phyloP scores from a whole-genome alignment of 2,329 filamentous ascomycete species.

The Sporothrix brunneoviolacea region DNA sequence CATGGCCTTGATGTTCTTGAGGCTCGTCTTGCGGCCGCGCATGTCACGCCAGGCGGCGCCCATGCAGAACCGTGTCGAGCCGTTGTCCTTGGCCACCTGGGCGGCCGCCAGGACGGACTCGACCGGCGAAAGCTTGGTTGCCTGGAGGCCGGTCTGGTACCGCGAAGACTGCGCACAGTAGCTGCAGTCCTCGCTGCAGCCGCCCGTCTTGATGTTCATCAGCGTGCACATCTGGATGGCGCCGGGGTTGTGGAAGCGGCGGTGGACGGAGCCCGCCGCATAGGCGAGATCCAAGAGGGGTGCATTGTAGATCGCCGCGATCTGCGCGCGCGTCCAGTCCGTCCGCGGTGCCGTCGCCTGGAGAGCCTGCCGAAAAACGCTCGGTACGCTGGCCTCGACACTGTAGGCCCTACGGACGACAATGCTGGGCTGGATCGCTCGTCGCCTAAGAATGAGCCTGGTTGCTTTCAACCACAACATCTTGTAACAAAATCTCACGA shows the following conservation, averaged over 20 bases:
- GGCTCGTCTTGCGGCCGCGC: slow-evolving; percentile 76
- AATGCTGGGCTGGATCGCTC: too few relatives aligned
- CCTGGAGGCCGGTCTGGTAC: slow-evolving; percentile 70
- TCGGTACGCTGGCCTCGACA: too few relatives aligned
- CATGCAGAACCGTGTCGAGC: slow-evolving; percentile 91
- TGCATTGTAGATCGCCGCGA: slow-evolving; percentile 8
- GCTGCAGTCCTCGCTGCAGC: slow-evolving; percentile 85
- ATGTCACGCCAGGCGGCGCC: slow-evolving; percentile 91
- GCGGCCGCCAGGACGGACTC: slow-evolving; percentile 76
- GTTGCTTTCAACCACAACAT: too few relatives aligned
- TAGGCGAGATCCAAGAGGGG: slow-evolving; percentile 10
- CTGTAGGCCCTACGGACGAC: too few relatives aligned
- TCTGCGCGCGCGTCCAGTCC: slow-evolving; percentile 12
- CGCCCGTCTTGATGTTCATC: slow-evolving; percentile 95
- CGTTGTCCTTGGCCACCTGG: slow-evolving; percentile 69
- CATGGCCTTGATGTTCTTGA: slow-evolving; percentile 83
- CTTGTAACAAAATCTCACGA: too few relatives aligned
- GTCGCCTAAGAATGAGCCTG: too few relatives aligned
- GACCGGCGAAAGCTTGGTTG: slow-evolving; percentile 71
- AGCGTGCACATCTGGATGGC: slow-evolving; percentile 88
- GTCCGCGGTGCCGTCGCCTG: slow-evolving; percentile 10
- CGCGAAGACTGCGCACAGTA: slow-evolving; percentile 88
- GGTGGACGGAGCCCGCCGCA: slow-evolving; percentile 47
- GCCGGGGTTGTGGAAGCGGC: slow-evolving; percentile 75
- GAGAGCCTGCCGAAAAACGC: slow-evolving; percentile 4